These are phyloP conservation scores for Dactylonectria estremocensis DNA, from an alignment of 2,329 filamentous ascomycete species.

Conservation along the genomic window DNA sequence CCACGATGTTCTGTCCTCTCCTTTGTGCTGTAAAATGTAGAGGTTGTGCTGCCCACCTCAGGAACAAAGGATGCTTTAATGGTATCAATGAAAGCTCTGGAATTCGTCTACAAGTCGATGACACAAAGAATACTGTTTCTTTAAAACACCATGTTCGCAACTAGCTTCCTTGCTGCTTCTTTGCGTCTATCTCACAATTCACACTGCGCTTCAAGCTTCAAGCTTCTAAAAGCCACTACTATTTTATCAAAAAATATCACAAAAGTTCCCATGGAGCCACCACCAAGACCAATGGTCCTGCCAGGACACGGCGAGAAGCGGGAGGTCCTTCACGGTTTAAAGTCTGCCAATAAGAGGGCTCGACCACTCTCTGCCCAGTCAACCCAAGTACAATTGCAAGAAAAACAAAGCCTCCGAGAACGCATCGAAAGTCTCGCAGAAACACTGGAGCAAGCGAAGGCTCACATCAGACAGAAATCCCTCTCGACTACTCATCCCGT, in stretches of 20 bases:
- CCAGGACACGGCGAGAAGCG: background rate
- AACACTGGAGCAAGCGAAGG: background rate
- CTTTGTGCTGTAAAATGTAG: background rate
- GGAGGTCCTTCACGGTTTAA: background rate
- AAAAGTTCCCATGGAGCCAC: background rate
- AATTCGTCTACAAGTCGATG: background rate
- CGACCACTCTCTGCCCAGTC: background rate
- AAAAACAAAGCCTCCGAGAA: background rate
- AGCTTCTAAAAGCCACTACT: background rate
- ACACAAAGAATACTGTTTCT: background rate
- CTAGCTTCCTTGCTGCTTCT: background rate
- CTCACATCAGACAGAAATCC: too few species aligned
- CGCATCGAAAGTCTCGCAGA: background rate
- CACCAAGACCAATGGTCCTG: background rate
- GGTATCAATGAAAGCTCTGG: background rate
- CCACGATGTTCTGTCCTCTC: background rate
- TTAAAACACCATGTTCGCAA: background rate
- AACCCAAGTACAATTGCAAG: background rate
- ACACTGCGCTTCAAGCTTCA: background rate
- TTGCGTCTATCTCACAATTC: background rate
- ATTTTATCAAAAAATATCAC: background rate
- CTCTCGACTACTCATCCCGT: too few species aligned
- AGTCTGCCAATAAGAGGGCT: background rate
- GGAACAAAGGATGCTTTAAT: background rate
- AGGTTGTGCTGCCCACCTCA: background rate